Conservation (phyloP, 306 rosid genomes). For the Dryas drummondii region DNA sequence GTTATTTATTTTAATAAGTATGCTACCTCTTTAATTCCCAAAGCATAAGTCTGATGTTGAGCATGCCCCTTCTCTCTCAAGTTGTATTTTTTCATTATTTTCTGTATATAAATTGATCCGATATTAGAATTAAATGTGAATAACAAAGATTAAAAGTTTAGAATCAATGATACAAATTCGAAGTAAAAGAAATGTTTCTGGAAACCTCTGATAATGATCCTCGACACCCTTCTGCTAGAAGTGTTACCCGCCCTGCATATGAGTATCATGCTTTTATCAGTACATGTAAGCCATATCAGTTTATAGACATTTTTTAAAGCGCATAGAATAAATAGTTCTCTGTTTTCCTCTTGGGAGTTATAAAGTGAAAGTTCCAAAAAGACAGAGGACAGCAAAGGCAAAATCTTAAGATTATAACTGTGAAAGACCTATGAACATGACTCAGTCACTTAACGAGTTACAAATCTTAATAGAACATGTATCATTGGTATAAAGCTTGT, state of each 20-base stretch:
- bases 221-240: conserved; percentile 93
- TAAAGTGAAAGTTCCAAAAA: background rate
- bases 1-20: background rate
- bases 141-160: conserved; percentile 9
- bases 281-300: background rate
- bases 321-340: background rate
- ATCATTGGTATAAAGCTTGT: background rate
- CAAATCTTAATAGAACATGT: background rate
- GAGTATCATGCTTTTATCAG: conserved; percentile 22
- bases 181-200: conserved; percentile 11
- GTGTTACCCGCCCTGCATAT: conserved; percentile 65
- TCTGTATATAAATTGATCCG: conserved; percentile 39
- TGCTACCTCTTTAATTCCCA: conserved; percentile 88
- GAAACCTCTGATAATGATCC: conserved; percentile 95
- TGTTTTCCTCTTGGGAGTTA: background rate
- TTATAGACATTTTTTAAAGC: background rate
- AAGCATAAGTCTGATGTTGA: conserved; percentile 93
- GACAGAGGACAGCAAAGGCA: background rate
- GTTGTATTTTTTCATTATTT: conserved; percentile 61
- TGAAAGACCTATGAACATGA: background rate
- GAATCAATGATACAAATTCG: conserved; percentile 23
- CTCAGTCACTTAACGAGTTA: background rate
- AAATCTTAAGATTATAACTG: background rate
- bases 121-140: conserved; percentile 24
- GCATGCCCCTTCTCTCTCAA: conserved; percentile 76